Conservation (phyloP, 805 yeast genomes). For the Lipomyces starkeyi region DNA sequence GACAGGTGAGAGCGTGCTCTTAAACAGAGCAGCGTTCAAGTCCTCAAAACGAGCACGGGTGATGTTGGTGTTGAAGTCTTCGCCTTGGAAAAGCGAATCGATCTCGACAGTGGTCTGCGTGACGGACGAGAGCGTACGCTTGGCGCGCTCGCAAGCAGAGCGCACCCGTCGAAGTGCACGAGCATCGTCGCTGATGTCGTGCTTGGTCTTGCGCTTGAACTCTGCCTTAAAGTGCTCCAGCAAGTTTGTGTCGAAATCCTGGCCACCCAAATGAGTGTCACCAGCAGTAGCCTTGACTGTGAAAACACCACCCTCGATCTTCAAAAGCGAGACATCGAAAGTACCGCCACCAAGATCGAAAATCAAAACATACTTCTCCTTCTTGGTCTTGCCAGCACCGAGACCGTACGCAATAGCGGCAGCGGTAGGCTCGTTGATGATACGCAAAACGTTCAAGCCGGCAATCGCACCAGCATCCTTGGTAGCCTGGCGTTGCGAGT, state of each 20-base stretch:
- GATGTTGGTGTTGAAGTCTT: conserved; percentile 89
- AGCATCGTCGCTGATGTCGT: conserved; percentile 86
- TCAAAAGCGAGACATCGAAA: conserved; percentile 90
- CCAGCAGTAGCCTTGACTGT: conserved; percentile 98
- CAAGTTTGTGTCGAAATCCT: conserved; percentile 96
- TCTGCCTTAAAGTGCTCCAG: conserved; percentile 91
- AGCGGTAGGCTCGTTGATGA: conserved; percentile 91
- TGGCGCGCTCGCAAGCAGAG: conserved; percentile 99
- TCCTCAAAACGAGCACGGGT: conserved; percentile 99
- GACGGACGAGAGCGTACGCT: conserved; percentile 96
- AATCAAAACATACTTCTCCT: conserved; percentile 85
- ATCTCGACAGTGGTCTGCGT: conserved; percentile 96
- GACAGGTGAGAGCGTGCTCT: conserved; percentile 92
- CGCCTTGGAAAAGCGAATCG: conserved; percentile 94
- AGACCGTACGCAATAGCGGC: conserved; percentile 98
- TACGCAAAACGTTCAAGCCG: conserved; percentile 82
- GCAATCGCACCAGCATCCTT: conserved; percentile 89
- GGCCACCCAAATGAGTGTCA: conserved; percentile 99
- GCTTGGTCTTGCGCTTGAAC: conserved; percentile 93
- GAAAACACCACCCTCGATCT: conserved; percentile 95
- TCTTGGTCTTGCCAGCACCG: conserved; percentile 83
- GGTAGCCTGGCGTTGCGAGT: conserved; percentile 89
- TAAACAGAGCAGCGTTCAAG: conserved; percentile 89
- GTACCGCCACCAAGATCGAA: conserved; percentile 99
- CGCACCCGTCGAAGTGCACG: conserved; percentile 98